Evolutionary conservation across 2,329 filamentous ascomycete genomes (phyloP), one percentile per base, ranked within the genome.

Genomic region (Parascedosporium putredinis): DNA sequence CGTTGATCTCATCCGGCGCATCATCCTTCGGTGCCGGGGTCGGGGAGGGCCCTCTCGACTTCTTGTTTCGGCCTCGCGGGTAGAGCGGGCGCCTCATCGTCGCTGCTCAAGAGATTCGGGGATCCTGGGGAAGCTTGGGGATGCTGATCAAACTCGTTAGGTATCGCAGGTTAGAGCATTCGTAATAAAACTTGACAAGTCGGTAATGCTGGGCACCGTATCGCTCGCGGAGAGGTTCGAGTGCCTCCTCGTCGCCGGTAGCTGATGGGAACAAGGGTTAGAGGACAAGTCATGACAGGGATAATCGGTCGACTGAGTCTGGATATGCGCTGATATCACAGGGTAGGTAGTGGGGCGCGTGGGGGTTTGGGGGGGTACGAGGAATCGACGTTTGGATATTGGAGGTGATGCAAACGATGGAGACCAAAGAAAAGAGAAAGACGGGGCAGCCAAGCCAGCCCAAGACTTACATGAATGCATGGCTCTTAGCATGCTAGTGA

Each of bases 201-300:
- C 93, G 86, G 71, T 97, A 91, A 66, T 98, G 93, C 62, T 97
- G 93, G 12, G 93, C 89, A 64, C 96, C 86, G 64, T 97, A 98
- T 60, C 91, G 79, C 54, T 84, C 80, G 51, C 91, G 84, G 5
- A 98, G 78, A 1, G 91, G 93, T 56, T 90, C 84, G 44, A 98
- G 75, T 5, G 89, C 91, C 53, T 96, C 93, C 55, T 94, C 86
- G 59, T 98, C 93, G 50, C 93, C 91, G 10, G 93, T 93, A 44
- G 88, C 86, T 86, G 52, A 44, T 9, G 24, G 29, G n/a, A 34
- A 8, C 31, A 22, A 51, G 45, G 33, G 45, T 63, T 53, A 64
- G 56, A 23, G 43, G 45, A 55, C 48, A 55, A 36, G 5, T n/a
- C 12, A 20, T 23, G 20, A 34, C n/a, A n/a, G n/a, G n/a, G n/a